Conservation (phyloP, 768 basidiomycete species). For the Boletales sp. region DNA sequence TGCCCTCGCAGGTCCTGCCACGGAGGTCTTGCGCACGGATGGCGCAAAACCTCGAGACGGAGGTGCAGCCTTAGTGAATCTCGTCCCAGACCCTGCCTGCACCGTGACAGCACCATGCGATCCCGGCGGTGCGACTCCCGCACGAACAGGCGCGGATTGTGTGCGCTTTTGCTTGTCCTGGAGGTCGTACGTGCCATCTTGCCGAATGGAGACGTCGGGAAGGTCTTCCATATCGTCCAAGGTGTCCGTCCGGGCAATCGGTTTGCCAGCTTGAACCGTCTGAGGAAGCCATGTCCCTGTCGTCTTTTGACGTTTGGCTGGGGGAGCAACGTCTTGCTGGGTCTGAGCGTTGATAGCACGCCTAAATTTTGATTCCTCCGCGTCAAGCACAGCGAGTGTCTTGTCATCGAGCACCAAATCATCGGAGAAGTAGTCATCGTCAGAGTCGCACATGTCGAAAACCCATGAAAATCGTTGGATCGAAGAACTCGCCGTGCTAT, state of each 20-base stretch:
- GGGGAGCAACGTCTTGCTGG: constrained; percentile 30
- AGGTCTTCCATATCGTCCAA: constrained; percentile 47
- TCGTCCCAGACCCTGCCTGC: constrained; percentile 7
- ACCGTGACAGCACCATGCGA: not conserved
- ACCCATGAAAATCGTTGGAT: not conserved
- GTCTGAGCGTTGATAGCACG: constrained; percentile 25
- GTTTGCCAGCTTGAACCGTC: constrained; percentile 16
- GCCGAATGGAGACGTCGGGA: constrained; percentile 60
- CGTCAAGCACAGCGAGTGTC: constrained; percentile 58
- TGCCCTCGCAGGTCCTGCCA: constrained; percentile 7
- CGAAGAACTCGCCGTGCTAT: not conserved
- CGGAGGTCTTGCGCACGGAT: constrained; percentile 9
- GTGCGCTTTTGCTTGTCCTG: constrained; percentile 20
- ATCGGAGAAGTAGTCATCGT: constrained; percentile 66
- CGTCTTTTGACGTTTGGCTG: constrained; percentile 57
- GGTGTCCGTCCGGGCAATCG: constrained; percentile 23
- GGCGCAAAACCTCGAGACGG: constrained; percentile 12
- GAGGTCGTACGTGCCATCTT: constrained; percentile 55
- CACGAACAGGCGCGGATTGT: constrained; percentile 10
- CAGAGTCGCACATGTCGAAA: constrained; percentile 54
- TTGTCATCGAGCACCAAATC: constrained; percentile 62
- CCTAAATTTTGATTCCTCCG: constrained; percentile 45
- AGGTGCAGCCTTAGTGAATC: constrained; percentile 6
- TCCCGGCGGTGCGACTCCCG: constrained; percentile 8
- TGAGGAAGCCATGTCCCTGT: constrained; percentile 42